Base-by-base conservation (phyloP, 2,329 filamentous ascomycete species). In the Epicoccum sorghinum region DNA sequence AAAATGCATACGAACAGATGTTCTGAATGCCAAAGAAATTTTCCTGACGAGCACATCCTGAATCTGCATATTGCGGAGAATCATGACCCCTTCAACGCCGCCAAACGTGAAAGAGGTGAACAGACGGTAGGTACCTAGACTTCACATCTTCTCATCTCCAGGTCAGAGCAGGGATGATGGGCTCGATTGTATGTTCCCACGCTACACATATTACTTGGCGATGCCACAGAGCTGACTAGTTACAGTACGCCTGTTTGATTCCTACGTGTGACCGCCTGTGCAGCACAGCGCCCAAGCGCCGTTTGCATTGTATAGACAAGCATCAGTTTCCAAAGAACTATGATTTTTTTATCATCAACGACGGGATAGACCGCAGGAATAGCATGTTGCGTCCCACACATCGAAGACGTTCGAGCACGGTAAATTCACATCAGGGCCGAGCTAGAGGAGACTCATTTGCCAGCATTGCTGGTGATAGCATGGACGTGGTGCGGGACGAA, bases 241-340 rank as follows among this genome's bases (percentile, higher is more conserved):
- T 12, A 12, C 42, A 95, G 86, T 97, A 89, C 75, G 87, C 86
- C 4, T 99, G 95, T 77, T 96, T 98, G 67, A 87, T 97, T 6
- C 89, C 96, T 69, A 87, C 83, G 43, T 99, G 95, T 74, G 90
- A 95, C 55, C 85, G 89, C 61, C 87, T 91, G 71, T 97, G 93
- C 77, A 86, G 85, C 50, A 92, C 90, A 4, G 87, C 89, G 27
- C 87, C 90, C 67, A 98, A 96, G 75, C 85, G 95, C 39, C 84
- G 90, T 30, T 85, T 91, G 72, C 93, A 99, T 79, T 81, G 96
- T 61, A 91, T 96, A 62, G 93, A 96, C 79, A 97, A 96, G 77
- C 95, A 99, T 75, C 83, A 88, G 77, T 99, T 95, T 70, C 93
- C 93, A 9, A 86, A 85, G 24, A 65, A 70, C 43, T 75, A 74